Conservation (phyloP, 148 eudicot species). For the Euryodendron excelsum region DNA sequence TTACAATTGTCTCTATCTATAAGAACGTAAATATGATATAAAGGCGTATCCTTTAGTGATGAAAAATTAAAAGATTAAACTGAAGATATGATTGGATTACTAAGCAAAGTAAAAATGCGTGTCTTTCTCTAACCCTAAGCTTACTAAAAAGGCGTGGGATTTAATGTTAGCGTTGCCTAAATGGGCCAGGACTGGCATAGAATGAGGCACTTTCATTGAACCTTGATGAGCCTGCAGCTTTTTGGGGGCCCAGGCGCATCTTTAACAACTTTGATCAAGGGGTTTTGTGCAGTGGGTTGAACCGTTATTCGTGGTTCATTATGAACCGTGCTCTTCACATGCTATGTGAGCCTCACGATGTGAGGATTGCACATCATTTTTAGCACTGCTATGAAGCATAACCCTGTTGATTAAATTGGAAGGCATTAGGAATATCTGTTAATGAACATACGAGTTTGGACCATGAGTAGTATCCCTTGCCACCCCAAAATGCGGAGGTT, state of each 20-base stretch:
- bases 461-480: background rate
- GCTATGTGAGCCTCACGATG: background rate
- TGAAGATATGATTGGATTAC: background rate
- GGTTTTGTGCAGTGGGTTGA: background rate
- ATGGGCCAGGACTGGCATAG: background rate
- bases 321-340: background rate
- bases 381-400: background rate
- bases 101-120: background rate
- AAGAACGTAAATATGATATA: background rate
- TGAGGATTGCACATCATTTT: background rate
- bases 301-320: background rate
- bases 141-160: background rate
- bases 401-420: background rate
- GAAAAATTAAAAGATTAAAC: background rate
- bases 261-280: background rate
- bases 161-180: background rate
- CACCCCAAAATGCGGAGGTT: too few relatives aligned
- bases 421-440: slow-evolving; percentile 2
- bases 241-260: background rate
- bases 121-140: background rate
- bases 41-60: background rate
- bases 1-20: background rate
- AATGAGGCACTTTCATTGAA: background rate
- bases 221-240: background rate
- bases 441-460: background rate